phyloP scores from a whole-genome alignment of 495 filamentous ascomycete genomes.

The Penicillium canariense region DNA sequence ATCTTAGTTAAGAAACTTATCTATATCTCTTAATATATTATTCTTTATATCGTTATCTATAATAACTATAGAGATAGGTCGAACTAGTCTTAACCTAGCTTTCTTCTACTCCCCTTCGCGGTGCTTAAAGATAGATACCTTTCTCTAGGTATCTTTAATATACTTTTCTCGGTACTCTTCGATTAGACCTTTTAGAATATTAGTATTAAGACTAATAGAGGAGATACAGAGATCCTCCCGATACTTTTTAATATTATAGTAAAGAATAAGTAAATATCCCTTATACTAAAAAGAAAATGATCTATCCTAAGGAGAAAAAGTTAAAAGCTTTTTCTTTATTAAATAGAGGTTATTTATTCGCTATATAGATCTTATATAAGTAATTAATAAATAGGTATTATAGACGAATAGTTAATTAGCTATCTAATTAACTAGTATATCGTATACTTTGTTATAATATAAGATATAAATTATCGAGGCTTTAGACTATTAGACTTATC shows the following conservation, averaged over 20 bases:
- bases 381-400: conserved; percentile 20
- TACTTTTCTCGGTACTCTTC: conserved; percentile 21
- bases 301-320: conserved; percentile 28
- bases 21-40: conserved; percentile 65
- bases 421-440: conserved; percentile 29
- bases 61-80: conserved; percentile 73
- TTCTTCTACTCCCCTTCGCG: conserved; percentile 17
- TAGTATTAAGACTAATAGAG: conserved; percentile 20
- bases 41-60: conserved; percentile 67
- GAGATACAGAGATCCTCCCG: conserved; percentile 19
- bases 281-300: conserved; percentile 30
- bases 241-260: conserved; percentile 21
- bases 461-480: conserved; percentile 29
- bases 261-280: conserved; percentile 22
- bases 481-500: conserved; percentile 22
- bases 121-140: conserved; percentile 15
- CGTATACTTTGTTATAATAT: conserved; percentile 28
- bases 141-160: conserved; percentile 17
- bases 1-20: conserved; percentile 70
- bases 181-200: conserved; percentile 19
- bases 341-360: conserved; percentile 1
- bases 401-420: conserved; percentile 23
- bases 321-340: conserved; percentile 29
- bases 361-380: conserved; percentile 20
- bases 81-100: conserved; percentile 47